A percentile compares a stretch with the other conserved stretches of the same genome.
These are phyloP conservation scores for Marsdenia floribunda DNA, from an alignment of 257 asterid genomes.

Conservation along the genomic window DNA sequence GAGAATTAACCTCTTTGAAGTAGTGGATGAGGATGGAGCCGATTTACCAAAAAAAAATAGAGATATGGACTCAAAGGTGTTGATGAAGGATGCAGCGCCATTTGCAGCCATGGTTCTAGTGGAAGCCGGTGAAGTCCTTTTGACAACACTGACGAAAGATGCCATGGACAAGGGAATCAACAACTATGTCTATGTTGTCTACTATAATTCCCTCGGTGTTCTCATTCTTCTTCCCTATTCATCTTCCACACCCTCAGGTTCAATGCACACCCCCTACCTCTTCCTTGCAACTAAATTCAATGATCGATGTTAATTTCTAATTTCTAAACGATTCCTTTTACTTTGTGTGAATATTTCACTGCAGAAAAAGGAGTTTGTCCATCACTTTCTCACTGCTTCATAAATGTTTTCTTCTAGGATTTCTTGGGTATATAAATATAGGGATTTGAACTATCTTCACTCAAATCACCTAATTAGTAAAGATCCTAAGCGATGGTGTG, in stretches of 20 bases:
- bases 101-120: constrained; percentile 21
- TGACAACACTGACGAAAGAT: constrained; percentile 25
- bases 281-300: no score
- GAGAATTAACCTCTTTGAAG: no score
- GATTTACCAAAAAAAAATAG: no score
- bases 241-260: constrained; percentile 26
- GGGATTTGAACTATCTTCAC: no score
- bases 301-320: not conserved
- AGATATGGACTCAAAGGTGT: not conserved
- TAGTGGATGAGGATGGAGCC: no score
- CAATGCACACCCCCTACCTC: no score
- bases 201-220: constrained; percentile 28
- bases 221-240: constrained; percentile 27
- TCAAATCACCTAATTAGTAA: no score
- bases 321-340: no score
- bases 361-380: constrained; percentile 17
- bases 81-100: constrained; percentile 16
- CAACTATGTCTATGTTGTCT: constrained; percentile 21
- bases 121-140: constrained; percentile 23
- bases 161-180: constrained; percentile 31
- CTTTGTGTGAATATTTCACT: no score
- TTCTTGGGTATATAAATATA: constrained; percentile 26
- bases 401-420: constrained; percentile 26
- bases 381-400: constrained; percentile 19
- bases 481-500: no score